Conservation (phyloP, 371 early-diverging fungal species). For the Mucor circinelloides region DNA sequence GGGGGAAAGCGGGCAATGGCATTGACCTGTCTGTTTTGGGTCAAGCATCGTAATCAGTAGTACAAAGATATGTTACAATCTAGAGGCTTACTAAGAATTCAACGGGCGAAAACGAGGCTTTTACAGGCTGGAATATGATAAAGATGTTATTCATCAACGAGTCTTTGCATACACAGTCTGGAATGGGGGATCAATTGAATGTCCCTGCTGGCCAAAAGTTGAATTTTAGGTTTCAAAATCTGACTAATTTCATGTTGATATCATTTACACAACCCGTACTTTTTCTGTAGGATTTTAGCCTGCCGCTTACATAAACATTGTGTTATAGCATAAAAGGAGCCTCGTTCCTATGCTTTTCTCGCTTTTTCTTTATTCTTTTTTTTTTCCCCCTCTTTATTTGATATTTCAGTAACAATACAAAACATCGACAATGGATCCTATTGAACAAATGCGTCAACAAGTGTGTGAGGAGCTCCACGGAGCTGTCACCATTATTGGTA, state of each 20-base stretch:
- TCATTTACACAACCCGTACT: neutral
- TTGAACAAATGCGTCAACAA: constrained; percentile 27
- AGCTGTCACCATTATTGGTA: constrained; percentile 26
- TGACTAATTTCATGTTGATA: neutral
- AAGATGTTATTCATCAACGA: neutral
- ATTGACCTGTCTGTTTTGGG: neutral
- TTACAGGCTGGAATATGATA: neutral
- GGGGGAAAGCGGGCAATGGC: neutral
- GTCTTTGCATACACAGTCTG: neutral
- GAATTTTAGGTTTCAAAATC: neutral
- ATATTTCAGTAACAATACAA: neutral
- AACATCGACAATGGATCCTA: constrained; percentile 11
- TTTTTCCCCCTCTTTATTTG: neutral
- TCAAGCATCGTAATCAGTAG: neutral
- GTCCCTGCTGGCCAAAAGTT: neutral
- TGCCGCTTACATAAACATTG: neutral
- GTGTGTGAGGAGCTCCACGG: constrained; percentile 23
- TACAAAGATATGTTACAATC: neutral
- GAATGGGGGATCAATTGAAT: neutral
- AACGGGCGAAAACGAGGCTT: neutral
- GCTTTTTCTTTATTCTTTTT: neutral
- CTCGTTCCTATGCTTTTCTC: neutral
- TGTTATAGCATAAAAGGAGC: neutral
- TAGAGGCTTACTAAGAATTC: neutral
- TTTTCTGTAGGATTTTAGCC: neutral